phyloP scores from a whole-genome alignment of 140 eudicot genomes.

The Bidens hawaiensis region DNA sequence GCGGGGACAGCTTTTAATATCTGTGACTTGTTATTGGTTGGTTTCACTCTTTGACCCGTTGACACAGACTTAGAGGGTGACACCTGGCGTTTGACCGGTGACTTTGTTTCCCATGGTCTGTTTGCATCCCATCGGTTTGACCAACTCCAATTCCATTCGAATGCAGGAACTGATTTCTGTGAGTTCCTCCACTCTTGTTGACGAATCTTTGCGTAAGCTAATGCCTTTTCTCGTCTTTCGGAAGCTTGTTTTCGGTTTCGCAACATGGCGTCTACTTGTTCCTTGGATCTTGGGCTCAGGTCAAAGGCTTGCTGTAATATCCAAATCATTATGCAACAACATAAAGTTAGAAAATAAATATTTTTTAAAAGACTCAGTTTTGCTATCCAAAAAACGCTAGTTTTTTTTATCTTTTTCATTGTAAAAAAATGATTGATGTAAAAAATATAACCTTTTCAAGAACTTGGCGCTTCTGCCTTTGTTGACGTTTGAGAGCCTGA shows the following conservation, averaged over 20 bases:
- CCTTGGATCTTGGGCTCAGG: conserved; percentile 54
- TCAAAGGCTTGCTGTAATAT: conserved; percentile 35
- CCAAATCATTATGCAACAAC: background rate
- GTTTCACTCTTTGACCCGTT: conserved; percentile 6
- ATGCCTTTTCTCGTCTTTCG: conserved; percentile 62
- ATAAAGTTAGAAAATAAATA: no score
- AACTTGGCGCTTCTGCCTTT: conserved; percentile 39
- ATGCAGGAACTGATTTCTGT: conserved; percentile 30
- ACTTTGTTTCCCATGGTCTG: conserved; percentile 51
- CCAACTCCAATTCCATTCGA: conserved; percentile 75
- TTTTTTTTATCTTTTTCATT: no score
- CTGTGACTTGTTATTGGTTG: conserved; percentile 30
- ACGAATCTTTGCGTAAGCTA: conserved; percentile 61
- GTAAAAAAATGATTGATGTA: background rate
- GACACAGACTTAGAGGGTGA: conserved; percentile 22
- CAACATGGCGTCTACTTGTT: conserved; percentile 47
- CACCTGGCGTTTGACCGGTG: conserved; percentile 27
- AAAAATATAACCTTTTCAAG: conserved; percentile 30
- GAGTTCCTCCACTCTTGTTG: conserved; percentile 67
- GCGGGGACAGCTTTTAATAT: conserved; percentile 1
- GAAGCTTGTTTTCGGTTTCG: conserved; percentile 51
- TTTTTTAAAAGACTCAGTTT: no score
- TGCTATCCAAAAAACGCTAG: no score
- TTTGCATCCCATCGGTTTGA: conserved; percentile 54
- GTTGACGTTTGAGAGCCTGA: conserved; percentile 53